phyloP scores from a whole-genome alignment of 352 stramenopile species.

The Phytopythium litorale region DNA sequence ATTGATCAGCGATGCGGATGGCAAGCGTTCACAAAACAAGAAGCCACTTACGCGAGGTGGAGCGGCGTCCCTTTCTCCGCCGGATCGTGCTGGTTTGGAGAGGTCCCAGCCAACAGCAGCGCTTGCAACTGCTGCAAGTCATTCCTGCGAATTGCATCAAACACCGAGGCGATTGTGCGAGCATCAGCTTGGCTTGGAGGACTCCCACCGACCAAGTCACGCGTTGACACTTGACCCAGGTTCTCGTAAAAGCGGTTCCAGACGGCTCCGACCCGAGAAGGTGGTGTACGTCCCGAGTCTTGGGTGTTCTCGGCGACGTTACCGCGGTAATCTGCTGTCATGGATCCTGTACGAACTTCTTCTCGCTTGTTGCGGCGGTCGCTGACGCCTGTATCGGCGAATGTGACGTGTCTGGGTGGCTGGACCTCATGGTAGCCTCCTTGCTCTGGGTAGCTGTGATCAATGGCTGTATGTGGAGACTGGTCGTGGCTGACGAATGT shows the following conservation, averaged over 20 bases:
- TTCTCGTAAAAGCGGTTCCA: constrained; percentile 84
- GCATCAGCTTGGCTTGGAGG: not conserved
- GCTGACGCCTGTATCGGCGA: not conserved
- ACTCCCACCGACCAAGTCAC: not conserved
- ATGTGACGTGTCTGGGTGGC: not conserved
- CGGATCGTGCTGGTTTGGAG: constrained; percentile 52
- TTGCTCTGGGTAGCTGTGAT: not conserved
- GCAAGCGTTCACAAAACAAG: not conserved
- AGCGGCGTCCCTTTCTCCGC: constrained; percentile 65
- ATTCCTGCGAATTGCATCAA: constrained; percentile 50
- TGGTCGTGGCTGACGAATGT: not conserved
- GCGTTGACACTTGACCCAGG: constrained; percentile 12
- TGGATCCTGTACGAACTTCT: constrained; percentile 1
- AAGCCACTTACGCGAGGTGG: constrained; percentile 52
- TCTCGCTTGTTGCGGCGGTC: not conserved
- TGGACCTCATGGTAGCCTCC: not conserved
- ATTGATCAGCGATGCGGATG: constrained; percentile 11
- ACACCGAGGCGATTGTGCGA: constrained; percentile 18
- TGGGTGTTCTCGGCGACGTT: constrained; percentile 11
- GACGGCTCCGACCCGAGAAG: constrained; percentile 50
- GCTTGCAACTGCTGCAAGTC: constrained; percentile 39
- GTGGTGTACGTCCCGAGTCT: constrained; percentile 18
- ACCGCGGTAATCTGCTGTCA: constrained; percentile 5
- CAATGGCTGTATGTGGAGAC: not conserved
- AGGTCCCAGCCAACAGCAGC: constrained; percentile 41